phyloP scores from a whole-genome alignment of 108 stramenopile genomes.

The Seminavis robusta region DNA sequence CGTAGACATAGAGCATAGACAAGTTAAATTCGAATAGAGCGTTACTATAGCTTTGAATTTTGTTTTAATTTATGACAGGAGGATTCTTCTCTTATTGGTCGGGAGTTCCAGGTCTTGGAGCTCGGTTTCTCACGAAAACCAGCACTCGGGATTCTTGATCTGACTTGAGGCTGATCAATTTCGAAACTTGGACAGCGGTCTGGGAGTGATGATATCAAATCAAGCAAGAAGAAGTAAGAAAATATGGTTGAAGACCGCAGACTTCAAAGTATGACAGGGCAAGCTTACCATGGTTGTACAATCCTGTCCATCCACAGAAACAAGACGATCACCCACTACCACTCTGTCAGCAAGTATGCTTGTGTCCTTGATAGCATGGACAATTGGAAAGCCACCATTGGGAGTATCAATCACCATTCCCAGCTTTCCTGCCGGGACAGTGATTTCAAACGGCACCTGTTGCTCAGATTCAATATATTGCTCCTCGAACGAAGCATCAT shows the following conservation, averaged over 20 bases:
- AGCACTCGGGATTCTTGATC: conserved; percentile 38
- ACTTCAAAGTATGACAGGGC: too few relatives aligned
- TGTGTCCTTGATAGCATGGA: conserved; percentile 82
- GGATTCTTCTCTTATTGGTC: neutral
- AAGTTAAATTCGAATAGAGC: neutral
- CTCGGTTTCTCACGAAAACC: conserved; percentile 27
- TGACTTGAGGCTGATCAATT: conserved; percentile 60
- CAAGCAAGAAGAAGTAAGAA: too few relatives aligned
- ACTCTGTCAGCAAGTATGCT: conserved; percentile 67
- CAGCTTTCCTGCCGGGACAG: conserved; percentile 69
- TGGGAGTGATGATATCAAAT: too few relatives aligned
- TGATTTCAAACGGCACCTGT: conserved; percentile 29
- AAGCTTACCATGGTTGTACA: conserved; percentile 79
- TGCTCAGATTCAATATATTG: conserved; percentile 39
- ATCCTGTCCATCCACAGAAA: conserved; percentile 81
- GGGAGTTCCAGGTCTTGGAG: neutral
- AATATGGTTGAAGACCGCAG: too few relatives aligned
- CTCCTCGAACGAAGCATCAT: conserved; percentile 60
- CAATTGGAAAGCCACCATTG: conserved; percentile 63
- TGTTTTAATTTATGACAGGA: neutral
- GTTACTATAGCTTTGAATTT: neutral
- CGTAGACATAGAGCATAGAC: neutral
- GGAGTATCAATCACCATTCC: conserved; percentile 89
- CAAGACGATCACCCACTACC: conserved; percentile 65
- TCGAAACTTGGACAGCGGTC: conserved; percentile 73